phyloP scores from a whole-genome alignment of 257 asterid species.

The Prunella vulgaris region DNA sequence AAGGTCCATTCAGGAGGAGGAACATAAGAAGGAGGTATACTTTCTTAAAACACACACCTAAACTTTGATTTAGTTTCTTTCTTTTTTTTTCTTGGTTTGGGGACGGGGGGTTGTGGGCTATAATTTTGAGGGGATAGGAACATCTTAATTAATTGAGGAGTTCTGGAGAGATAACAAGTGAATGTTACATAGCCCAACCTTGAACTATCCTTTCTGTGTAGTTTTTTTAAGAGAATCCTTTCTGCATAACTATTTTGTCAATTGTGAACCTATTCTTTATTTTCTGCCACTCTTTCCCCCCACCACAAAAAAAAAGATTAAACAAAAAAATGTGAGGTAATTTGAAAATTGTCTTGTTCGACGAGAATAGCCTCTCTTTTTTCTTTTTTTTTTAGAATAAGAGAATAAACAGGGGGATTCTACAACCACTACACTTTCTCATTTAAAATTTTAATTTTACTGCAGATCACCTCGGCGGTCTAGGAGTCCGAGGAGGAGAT shows the following conservation, averaged over 20 bases:
- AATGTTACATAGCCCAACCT: background rate
- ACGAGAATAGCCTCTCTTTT: background rate
- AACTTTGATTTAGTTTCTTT: background rate
- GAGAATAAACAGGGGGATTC: background rate
- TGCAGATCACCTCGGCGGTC: conserved; percentile 91
- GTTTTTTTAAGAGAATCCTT: background rate
- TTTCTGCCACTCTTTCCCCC: background rate
- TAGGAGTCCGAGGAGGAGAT: conserved; percentile 89
- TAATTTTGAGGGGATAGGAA: background rate
- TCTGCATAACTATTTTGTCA: background rate
- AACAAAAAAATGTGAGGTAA: too few relatives aligned
- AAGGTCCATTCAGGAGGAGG: conserved; percentile 87
- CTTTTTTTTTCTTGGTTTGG: background rate
- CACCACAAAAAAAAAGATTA: too few relatives aligned
- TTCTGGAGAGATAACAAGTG: background rate
- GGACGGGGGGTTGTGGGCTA: background rate
- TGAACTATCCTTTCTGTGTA: background rate
- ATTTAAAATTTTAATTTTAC: background rate
- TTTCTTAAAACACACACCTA: background rate
- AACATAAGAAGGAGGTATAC: conserved; percentile 71
- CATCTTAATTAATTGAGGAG: background rate
- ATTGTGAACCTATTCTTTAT: background rate
- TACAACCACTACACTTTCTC: background rate
- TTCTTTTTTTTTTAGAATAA: too few relatives aligned
- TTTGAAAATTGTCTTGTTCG: background rate